Evolutionary conservation across 1,139 yeast genomes (phyloP).

Genomic region (Suhomyces kunorum): DNA sequence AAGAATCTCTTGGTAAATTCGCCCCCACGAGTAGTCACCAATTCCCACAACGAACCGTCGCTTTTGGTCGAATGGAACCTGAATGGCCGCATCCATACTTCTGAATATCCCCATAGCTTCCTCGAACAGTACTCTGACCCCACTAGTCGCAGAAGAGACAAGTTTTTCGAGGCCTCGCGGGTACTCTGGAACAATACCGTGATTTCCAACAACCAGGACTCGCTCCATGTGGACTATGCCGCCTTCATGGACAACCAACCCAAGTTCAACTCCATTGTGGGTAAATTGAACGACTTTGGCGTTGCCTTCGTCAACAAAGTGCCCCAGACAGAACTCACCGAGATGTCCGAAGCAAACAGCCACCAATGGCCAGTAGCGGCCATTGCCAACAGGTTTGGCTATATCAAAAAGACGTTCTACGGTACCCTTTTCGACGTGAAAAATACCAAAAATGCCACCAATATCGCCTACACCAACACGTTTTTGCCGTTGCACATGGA

Average conservation of each 20-base stretch:
- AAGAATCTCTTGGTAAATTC: slow-evolving; percentile 24
- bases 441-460: slow-evolving; percentile 59
- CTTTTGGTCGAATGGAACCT: slow-evolving; percentile 59
- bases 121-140: slow-evolving; percentile 46
- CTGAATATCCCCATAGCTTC: slow-evolving; percentile 50
- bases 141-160: slow-evolving; percentile 33
- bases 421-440: slow-evolving; percentile 74
- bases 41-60: slow-evolving; percentile 20
- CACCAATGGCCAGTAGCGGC: slow-evolving; percentile 43
- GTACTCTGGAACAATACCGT: slow-evolving; percentile 43
- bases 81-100: slow-evolving; percentile 33
- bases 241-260: slow-evolving; percentile 38
- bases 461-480: slow-evolving; percentile 70
- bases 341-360: slow-evolving; percentile 32
- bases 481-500: slow-evolving; percentile 82
- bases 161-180: slow-evolving; percentile 36
- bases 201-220: slow-evolving; percentile 20
- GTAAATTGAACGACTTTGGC: slow-evolving; percentile 59
- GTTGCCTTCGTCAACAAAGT: slow-evolving; percentile 55
- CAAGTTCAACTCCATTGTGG: slow-evolving; percentile 42
- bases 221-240: slow-evolving; percentile 36
- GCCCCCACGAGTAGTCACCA: slow-evolving; percentile 33
- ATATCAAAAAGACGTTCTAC: slow-evolving; percentile 70
- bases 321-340: slow-evolving; percentile 37
- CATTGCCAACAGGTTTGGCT: slow-evolving; percentile 66